Percentiles rank a stretch among this genome's conserved stretches.
These are phyloP conservation scores for Striga asiatica DNA, from an alignment of 257 asterid species.

Conservation along the genomic window DNA sequence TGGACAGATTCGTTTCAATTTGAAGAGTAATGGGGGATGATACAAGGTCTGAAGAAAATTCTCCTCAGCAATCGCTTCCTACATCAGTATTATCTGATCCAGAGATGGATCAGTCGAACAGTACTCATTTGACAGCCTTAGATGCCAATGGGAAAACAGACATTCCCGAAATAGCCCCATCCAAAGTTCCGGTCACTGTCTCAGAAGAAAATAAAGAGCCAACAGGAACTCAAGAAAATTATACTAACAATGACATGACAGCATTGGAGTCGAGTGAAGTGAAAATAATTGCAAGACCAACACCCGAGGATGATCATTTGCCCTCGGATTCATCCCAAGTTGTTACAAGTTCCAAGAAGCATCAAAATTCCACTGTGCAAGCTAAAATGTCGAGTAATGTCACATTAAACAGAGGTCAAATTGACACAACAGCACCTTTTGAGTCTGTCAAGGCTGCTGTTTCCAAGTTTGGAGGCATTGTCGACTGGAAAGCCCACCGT, in stretches of 20 bases:
- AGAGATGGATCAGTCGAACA: constrained; percentile 27
- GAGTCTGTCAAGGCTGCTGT: constrained; percentile 97
- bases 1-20: constrained; percentile 17
- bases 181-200: constrained; percentile 15
- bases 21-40: constrained; percentile 53
- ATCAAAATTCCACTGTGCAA: constrained; percentile 14
- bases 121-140: constrained; percentile 18
- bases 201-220: constrained; percentile 14
- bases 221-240: neutral
- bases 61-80: constrained; percentile 31
- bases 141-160: constrained; percentile 21
- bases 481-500: constrained; percentile 98
- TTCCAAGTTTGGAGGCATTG: constrained; percentile 92
- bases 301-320: constrained; percentile 23
- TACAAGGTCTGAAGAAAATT: constrained; percentile 24
- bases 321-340: constrained; percentile 24
- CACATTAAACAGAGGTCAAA: constrained; percentile 30
- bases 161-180: constrained; percentile 12
- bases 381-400: constrained; percentile 5
- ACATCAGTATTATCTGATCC: constrained; percentile 24
- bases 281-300: constrained; percentile 19
- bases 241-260: neutral
- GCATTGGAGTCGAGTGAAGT: constrained; percentile 20
- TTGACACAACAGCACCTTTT: constrained; percentile 83
- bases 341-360: constrained; percentile 13